phyloP scores from a whole-genome alignment of 495 filamentous ascomycete species.

The Clohesyomyces aquaticus region DNA sequence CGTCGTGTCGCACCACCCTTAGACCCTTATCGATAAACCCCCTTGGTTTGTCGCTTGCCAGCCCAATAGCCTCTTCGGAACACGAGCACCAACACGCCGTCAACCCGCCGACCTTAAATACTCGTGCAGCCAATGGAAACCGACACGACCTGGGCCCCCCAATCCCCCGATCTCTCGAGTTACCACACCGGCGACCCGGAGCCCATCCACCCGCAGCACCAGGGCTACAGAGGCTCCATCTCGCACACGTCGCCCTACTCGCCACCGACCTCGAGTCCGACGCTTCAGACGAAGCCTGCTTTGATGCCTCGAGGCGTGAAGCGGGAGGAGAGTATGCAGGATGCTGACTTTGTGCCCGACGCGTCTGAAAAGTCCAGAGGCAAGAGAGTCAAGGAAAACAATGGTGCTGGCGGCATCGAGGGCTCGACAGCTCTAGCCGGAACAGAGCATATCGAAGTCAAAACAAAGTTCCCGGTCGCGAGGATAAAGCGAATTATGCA shows the following conservation, averaged over 20 bases:
- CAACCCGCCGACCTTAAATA: constrained; percentile 8
- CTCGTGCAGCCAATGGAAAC: constrained; percentile 38
- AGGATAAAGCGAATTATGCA: constrained; percentile 99
- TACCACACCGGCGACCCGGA: constrained; percentile 37
- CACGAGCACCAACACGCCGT: constrained; percentile 3
- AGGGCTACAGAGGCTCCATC: constrained; percentile 43
- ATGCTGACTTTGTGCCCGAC: constrained; percentile 33
- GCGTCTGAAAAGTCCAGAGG: constrained; percentile 20
- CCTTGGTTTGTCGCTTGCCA: constrained; percentile 10
- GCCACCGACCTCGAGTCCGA: constrained; percentile 29
- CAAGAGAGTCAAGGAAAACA: constrained; percentile 32
- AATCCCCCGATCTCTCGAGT: constrained; percentile 45
- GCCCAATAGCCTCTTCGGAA: background rate
- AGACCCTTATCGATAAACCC: no score
- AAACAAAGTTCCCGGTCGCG: constrained; percentile 95
- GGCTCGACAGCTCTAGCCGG: constrained; percentile 13
- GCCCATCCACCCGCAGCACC: constrained; percentile 42
- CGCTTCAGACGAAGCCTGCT: constrained; percentile 10
- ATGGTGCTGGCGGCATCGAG: constrained; percentile 34
- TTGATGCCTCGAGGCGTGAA: constrained; percentile 31
- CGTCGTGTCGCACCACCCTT: no score
- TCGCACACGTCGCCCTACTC: constrained; percentile 37
- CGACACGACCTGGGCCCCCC: constrained; percentile 43
- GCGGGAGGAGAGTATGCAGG: constrained; percentile 32
- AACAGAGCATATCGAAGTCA: constrained; percentile 64